A percentile compares a stretch with the other conserved stretches of the same genome.
These are phyloP conservation scores for Ophiostoma sp. DNA, from an alignment of 2,329 filamentous ascomycete species.

Conservation along the genomic window DNA sequence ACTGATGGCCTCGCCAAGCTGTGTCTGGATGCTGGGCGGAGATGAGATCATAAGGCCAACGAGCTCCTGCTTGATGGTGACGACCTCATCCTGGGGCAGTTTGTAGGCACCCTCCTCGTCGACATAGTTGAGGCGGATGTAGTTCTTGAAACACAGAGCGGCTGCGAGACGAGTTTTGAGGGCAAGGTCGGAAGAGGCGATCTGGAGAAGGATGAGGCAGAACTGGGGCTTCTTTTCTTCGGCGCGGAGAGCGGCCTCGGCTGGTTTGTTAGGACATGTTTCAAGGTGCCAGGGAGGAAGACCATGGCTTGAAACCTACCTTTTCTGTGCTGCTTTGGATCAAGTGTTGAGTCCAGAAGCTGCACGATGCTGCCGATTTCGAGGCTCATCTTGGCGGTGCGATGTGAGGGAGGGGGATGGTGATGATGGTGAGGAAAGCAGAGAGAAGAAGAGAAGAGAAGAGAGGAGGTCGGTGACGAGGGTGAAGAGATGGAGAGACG, in stretches of 20 bases:
- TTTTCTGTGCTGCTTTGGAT: slow-evolving; percentile 82
- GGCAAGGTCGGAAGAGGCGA: slow-evolving; percentile 72
- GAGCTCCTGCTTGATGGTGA: slow-evolving; percentile 87
- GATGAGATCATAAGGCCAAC: slow-evolving; percentile 96
- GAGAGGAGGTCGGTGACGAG: neutral
- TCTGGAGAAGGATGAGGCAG: slow-evolving; percentile 81
- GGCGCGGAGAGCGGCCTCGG: slow-evolving; percentile 71
- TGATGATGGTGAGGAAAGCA: neutral
- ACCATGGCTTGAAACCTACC: slow-evolving; percentile 47
- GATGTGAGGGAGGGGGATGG: slow-evolving; percentile 5
- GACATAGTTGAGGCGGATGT: slow-evolving; percentile 89
- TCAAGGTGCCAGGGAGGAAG: neutral
- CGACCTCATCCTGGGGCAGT: slow-evolving; percentile 74
- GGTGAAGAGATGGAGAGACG: neutral
- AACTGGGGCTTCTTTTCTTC: slow-evolving; percentile 82
- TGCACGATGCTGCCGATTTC: slow-evolving; percentile 62
- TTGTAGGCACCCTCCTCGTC: slow-evolving; percentile 95
- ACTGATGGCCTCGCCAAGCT: slow-evolving; percentile 94
- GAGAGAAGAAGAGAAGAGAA: neutral
- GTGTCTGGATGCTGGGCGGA: slow-evolving; percentile 79
- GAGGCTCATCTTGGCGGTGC: slow-evolving; percentile 47
- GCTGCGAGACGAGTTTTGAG: slow-evolving; percentile 77
- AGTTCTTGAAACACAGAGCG: slow-evolving; percentile 97
- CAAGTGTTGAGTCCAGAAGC: slow-evolving; percentile 84
- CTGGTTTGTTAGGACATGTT: slow-evolving; percentile 43